Conservation (phyloP, 345 rosid genomes). For the Linum lewisii region DNA sequence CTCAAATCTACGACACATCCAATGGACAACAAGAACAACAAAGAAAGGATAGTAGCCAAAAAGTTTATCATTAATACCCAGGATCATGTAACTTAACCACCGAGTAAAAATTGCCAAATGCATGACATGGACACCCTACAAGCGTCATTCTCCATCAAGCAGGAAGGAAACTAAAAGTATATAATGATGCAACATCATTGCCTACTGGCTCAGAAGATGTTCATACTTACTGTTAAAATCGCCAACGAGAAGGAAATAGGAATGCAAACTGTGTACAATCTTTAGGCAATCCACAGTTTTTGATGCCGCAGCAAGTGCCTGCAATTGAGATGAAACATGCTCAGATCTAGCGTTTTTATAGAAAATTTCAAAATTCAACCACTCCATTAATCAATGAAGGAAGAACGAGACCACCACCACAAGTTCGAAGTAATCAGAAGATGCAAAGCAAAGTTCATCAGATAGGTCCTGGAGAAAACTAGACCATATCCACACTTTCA, state of each 20-base stretch:
- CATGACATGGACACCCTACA: too few relatives aligned
- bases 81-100: too few relatives aligned
- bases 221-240: slow-evolving; percentile 62
- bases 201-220: neutral
- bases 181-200: too few relatives aligned
- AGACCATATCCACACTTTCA: neutral
- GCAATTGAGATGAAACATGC: slow-evolving; percentile 20
- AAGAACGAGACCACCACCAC: neutral
- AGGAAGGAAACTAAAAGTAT: too few relatives aligned
- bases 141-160: too few relatives aligned
- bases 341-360: neutral
- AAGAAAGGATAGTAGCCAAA: too few relatives aligned
- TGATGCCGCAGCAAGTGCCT: slow-evolving; percentile 96
- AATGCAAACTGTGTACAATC: slow-evolving; percentile 82
- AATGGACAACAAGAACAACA: too few relatives aligned
- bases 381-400: neutral
- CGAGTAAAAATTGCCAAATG: too few relatives aligned
- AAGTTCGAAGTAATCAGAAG: neutral
- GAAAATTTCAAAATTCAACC: neutral
- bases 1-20: too few relatives aligned
- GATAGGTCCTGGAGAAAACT: slow-evolving; percentile 6
- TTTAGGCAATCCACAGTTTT: slow-evolving; percentile 93
- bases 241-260: slow-evolving; percentile 84
- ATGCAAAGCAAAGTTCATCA: neutral
- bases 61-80: too few relatives aligned